Percentiles rank a stretch among this genome's conserved stretches.
Conservation (phyloP, 768 basidiomycete genomes). For the Chlorophyllum brunneum region DNA sequence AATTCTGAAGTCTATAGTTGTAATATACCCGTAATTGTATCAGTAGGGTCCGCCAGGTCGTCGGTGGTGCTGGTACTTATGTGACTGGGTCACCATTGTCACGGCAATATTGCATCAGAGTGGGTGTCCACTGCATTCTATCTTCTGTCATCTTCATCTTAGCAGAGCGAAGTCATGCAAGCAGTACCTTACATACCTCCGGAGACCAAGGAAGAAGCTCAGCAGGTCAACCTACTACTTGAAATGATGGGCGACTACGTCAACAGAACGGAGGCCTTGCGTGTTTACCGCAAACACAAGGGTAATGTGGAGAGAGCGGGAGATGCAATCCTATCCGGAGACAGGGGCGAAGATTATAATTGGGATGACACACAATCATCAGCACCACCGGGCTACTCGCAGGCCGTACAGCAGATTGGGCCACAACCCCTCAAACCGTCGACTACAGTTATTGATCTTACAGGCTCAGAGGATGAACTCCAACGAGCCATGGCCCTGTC, state of each 20-base stretch:
- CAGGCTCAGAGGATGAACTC: conserved; percentile 23
- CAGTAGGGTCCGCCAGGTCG: not conserved
- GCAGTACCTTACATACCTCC: conserved; percentile 10
- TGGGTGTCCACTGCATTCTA: not conserved
- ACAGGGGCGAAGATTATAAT: conserved; percentile 35
- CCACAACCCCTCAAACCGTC: conserved; percentile 22
- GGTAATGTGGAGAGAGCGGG: conserved; percentile 57
- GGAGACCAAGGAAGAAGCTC: conserved; percentile 11
- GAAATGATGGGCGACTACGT: conserved; percentile 22
- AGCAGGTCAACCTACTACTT: conserved; percentile 9
- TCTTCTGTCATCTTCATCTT: not conserved
- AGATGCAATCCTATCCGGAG: conserved; percentile 50
- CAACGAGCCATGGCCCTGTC: conserved; percentile 26
- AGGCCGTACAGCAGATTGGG: conserved; percentile 17
- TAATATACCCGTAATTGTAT: not conserved
- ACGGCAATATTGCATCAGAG: not conserved
- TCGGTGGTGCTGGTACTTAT: not conserved
- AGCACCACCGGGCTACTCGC: conserved; percentile 18
- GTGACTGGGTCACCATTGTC: not conserved
- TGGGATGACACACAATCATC: conserved; percentile 13
- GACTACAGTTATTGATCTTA: conserved; percentile 54
- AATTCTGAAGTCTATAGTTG: not conserved
- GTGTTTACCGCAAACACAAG: conserved; percentile 57
- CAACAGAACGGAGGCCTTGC: conserved; percentile 44
- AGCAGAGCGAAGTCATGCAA: conserved; percentile 5